Percentiles rank a stretch among this genome's conserved stretches.
These are phyloP conservation scores for Schizochytrium sp. DNA, from an alignment of 108 stramenopile species.

Conservation along the genomic window DNA sequence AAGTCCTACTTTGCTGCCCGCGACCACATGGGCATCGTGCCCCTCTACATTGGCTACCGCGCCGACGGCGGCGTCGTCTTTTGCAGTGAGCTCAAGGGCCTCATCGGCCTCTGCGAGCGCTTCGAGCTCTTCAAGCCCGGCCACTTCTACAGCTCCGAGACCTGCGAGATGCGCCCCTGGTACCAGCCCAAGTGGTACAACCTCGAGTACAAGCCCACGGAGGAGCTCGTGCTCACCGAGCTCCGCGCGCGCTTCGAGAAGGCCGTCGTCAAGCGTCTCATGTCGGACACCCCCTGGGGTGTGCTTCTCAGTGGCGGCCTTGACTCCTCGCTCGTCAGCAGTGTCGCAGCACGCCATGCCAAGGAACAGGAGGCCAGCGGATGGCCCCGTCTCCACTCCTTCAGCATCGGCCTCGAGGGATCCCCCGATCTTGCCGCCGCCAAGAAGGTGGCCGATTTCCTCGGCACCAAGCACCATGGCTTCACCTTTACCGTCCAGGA, in stretches of 20 bases:
- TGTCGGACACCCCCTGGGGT: slow-evolving; percentile 98
- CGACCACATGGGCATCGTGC: slow-evolving; percentile 94
- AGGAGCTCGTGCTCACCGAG: slow-evolving; percentile 11
- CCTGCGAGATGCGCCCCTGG: slow-evolving; percentile 74
- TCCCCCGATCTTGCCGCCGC: slow-evolving; percentile 90
- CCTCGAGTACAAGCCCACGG: slow-evolving; percentile 11
- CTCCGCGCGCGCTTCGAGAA: slow-evolving; percentile 79
- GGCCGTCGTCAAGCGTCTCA: slow-evolving; percentile 86
- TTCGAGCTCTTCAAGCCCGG: slow-evolving; percentile 89
- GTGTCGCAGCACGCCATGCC: slow-evolving; percentile 78
- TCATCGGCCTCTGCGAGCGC: slow-evolving; percentile 63
- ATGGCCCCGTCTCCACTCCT: slow-evolving; percentile 75
- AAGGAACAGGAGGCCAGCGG: slow-evolving; percentile 18
- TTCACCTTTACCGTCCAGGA: slow-evolving; percentile 93
- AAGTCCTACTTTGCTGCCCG: slow-evolving; percentile 78
- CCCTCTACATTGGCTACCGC: slow-evolving; percentile 89
- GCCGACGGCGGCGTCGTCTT: slow-evolving; percentile 85
- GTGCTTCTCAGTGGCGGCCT: slow-evolving; percentile 91
- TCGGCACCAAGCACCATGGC: slow-evolving; percentile 92
- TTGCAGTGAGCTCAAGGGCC: slow-evolving; percentile 86
- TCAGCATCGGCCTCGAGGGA: slow-evolving; percentile 79
- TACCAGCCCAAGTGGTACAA: slow-evolving; percentile 72
- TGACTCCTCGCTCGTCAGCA: slow-evolving; percentile 89
- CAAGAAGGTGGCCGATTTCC: slow-evolving; percentile 76
- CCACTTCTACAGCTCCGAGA: slow-evolving; percentile 77